These are phyloP conservation scores for Talaromyces wortmannii DNA, from an alignment of 495 filamentous ascomycete species.

Conservation along the genomic window DNA sequence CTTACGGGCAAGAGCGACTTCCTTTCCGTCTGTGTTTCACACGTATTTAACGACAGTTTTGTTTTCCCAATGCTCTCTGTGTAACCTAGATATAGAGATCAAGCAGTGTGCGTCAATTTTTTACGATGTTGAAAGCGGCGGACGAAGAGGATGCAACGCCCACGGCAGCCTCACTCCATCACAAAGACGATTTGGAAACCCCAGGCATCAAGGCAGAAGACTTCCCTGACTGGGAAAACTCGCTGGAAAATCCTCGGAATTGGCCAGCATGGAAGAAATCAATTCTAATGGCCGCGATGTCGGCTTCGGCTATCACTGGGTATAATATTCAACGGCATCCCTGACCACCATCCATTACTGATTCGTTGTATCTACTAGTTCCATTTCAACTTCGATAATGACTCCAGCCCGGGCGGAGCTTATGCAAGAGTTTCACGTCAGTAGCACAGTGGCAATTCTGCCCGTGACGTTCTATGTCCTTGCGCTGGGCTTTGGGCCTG, in stretches of 20 bases:
- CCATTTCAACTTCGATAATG: slow-evolving; percentile 2
- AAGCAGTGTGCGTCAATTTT: background rate
- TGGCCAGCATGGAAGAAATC: slow-evolving; percentile 2
- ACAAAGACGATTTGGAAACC: background rate
- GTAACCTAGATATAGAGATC: too few species aligned
- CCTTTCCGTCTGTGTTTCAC: too few species aligned
- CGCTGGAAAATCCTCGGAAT: slow-evolving; percentile 1
- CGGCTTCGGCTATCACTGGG: background rate
- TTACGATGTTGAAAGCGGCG: background rate
- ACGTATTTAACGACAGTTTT: too few species aligned
- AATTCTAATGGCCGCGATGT: background rate
- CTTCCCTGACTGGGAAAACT: background rate
- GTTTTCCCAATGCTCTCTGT: too few species aligned
- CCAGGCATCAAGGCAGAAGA: background rate
- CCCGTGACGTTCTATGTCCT: slow-evolving; percentile 49
- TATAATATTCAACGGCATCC: background rate
- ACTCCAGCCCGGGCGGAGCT: background rate
- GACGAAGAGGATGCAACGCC: background rate
- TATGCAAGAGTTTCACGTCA: slow-evolving; percentile 30
- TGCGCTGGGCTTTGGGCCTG: slow-evolving; percentile 52
- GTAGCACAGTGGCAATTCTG: slow-evolving; percentile 44
- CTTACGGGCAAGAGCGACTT: too few species aligned
- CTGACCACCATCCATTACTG: background rate
- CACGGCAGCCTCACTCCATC: background rate
- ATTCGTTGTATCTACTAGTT: background rate